Evolutionary conservation across 2,329 filamentous ascomycete species (phyloP).

Genomic region (Raffaelea arxii): DNA sequence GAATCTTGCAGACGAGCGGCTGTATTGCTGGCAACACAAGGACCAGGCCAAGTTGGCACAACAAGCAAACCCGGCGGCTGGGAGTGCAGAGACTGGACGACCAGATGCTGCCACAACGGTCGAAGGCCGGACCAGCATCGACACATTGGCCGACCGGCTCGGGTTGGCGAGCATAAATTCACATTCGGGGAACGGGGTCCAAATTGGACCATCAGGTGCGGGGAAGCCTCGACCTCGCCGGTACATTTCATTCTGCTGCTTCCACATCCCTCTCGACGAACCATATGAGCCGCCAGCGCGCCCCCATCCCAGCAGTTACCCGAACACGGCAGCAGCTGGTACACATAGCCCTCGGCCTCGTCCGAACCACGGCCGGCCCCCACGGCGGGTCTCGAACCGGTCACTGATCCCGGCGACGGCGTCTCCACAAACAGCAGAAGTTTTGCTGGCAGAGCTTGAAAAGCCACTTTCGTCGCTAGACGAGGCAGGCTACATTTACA

Average conservation of each 20-base stretch:
- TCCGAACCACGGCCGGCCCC: background rate
- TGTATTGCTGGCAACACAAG: conserved; percentile 93
- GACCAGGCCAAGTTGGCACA: conserved; percentile 59
- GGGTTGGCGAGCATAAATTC: conserved; percentile 57
- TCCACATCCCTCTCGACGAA: conserved; percentile 37
- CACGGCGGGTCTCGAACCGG: background rate
- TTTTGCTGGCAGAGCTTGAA: conserved; percentile 65
- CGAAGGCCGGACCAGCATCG: conserved; percentile 65
- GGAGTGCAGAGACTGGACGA: too few relatives aligned
- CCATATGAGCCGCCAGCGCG: conserved; percentile 27
- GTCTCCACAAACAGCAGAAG: conserved; percentile 57
- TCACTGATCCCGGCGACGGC: conserved; percentile 59
- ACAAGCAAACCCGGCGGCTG: conserved; percentile 34
- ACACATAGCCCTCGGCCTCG: background rate
- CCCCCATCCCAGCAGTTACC: conserved; percentile 33
- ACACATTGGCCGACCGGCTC: conserved; percentile 73
- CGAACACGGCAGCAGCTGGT: background rate
- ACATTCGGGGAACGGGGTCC: conserved; percentile 8
- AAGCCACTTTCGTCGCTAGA: conserved; percentile 65
- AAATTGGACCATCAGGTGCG: background rate
- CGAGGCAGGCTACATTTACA: conserved; percentile 91
- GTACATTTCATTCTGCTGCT: conserved; percentile 41
- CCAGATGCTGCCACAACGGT: too few relatives aligned
- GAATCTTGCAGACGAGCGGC: conserved; percentile 46
- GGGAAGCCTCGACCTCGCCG: conserved; percentile 18